Evolutionary conservation across 2,329 filamentous ascomycete species (phyloP).

Genomic region (Fusarium sp.): DNA sequence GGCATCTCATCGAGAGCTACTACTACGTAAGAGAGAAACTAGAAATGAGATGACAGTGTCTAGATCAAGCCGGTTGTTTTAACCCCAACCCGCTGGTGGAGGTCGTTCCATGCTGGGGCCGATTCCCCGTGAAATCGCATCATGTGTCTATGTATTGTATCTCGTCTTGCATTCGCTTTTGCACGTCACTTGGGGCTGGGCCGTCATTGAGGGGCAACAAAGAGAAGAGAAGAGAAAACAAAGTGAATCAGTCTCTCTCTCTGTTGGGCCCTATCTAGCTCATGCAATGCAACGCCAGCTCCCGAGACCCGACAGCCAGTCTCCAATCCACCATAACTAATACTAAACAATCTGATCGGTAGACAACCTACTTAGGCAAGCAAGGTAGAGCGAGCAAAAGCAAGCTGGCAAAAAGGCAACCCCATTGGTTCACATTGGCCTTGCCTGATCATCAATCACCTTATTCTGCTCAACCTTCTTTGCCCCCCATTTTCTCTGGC

Average conservation of each 20-base stretch:
- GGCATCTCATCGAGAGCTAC: slow-evolving; percentile 25
- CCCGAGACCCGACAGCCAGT: slow-evolving; percentile 36
- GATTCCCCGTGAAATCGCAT: slow-evolving; percentile 38
- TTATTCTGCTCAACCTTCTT: slow-evolving; percentile 13
- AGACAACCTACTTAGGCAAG: slow-evolving; percentile 13
- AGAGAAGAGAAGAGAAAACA: slow-evolving; percentile 29
- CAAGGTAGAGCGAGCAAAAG: slow-evolving; percentile 16
- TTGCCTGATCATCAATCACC: slow-evolving; percentile 17
- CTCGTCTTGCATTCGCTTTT: slow-evolving; percentile 16
- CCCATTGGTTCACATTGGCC: slow-evolving; percentile 16
- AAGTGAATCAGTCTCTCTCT: slow-evolving; percentile 13
- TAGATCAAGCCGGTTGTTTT: slow-evolving; percentile 29
- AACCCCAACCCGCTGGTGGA: slow-evolving; percentile 38
- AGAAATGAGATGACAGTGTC: slow-evolving; percentile 34
- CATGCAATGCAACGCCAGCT: slow-evolving; percentile 44
- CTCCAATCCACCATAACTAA: slow-evolving; percentile 45
- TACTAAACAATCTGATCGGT: slow-evolving; percentile 33
- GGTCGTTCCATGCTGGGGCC: slow-evolving; percentile 36
- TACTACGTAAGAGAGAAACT: slow-evolving; percentile 29
- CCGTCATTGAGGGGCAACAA: slow-evolving; percentile 1
- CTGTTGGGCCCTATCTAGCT: slow-evolving; percentile 23
- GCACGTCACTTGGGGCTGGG: slow-evolving; percentile 34
- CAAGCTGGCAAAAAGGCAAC: slow-evolving; percentile 22
- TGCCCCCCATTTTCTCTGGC: slow-evolving; percentile 7
- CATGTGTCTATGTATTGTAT: slow-evolving; percentile 24